A percentile compares a stretch with the other conserved stretches of the same genome.
These are phyloP conservation scores for Komagataella populi DNA, from an alignment of 805 yeast species.

Conservation along the genomic window DNA sequence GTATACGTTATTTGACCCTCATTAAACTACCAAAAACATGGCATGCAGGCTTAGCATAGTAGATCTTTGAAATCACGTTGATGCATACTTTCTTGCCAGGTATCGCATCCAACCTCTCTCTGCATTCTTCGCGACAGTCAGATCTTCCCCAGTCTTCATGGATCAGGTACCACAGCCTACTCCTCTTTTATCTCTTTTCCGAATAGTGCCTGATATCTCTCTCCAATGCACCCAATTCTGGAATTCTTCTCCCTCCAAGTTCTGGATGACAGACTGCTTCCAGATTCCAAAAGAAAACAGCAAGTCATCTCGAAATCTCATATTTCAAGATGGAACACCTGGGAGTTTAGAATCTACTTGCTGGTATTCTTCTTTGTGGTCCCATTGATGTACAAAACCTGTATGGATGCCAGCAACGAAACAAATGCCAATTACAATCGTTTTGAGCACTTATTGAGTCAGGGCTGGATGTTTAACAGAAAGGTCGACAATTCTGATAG, in stretches of 20 bases:
- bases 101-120: background rate
- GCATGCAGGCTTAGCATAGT: too few species aligned
- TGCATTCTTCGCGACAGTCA: background rate
- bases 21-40: too few species aligned
- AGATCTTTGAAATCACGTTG: background rate
- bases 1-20: too few species aligned
- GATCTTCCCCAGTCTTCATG: background rate
- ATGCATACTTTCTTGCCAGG: background rate
- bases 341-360: slow-evolving; percentile 62
- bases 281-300: slow-evolving; percentile 21
- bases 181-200: slow-evolving; percentile 1
- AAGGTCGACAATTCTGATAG: slow-evolving; percentile 87
- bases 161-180: background rate
- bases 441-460: slow-evolving; percentile 45
- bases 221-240: slow-evolving; percentile 3
- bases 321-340: slow-evolving; percentile 56
- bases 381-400: slow-evolving; percentile 74
- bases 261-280: slow-evolving; percentile 34
- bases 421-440: slow-evolving; percentile 59
- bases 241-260: slow-evolving; percentile 35
- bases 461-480: slow-evolving; percentile 87
- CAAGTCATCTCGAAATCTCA: slow-evolving; percentile 16
- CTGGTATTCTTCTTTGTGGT: slow-evolving; percentile 53
- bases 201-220: background rate
- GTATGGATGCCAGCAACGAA: slow-evolving; percentile 67